phyloP scores from a whole-genome alignment of 176 grass and related monocot species.

The Dactylis glomerata region DNA sequence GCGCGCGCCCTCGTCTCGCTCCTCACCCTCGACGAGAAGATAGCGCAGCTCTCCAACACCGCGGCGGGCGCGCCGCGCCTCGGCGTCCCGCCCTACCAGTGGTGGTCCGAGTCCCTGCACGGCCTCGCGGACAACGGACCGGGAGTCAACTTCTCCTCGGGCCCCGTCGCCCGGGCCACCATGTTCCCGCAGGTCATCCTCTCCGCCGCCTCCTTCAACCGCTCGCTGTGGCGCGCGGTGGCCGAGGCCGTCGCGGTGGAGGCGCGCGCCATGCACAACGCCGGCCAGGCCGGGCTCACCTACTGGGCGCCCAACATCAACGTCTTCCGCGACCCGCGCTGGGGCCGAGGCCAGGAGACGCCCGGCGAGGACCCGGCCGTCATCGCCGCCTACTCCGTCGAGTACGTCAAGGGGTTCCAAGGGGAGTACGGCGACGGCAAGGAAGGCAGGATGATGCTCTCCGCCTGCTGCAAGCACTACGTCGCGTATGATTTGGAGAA shows the following conservation, averaged over 20 bases:
- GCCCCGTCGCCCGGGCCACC: slow-evolving; percentile 66
- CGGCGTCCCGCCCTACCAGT: slow-evolving; percentile 74
- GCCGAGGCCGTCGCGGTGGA: slow-evolving; percentile 64
- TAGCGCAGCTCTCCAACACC: slow-evolving; percentile 83
- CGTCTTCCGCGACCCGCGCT: slow-evolving; percentile 87
- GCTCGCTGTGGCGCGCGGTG: slow-evolving; percentile 65
- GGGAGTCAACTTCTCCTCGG: slow-evolving; percentile 65
- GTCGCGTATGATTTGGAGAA: slow-evolving; percentile 92
- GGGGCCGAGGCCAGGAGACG: slow-evolving; percentile 93
- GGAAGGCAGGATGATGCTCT: slow-evolving; percentile 61
- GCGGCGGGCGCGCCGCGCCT: slow-evolving; percentile 69
- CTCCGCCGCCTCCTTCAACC: slow-evolving; percentile 79
- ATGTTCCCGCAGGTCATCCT: slow-evolving; percentile 83
- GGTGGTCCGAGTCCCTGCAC: slow-evolving; percentile 99
- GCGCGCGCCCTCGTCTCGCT: slow-evolving; percentile 66
- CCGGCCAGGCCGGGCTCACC: slow-evolving; percentile 85
- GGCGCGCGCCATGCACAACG: slow-evolving; percentile 83
- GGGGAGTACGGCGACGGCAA: slow-evolving; percentile 43
- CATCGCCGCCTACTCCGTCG: slow-evolving; percentile 56
- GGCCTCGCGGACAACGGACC: slow-evolving; percentile 77
- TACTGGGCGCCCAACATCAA: slow-evolving; percentile 99
- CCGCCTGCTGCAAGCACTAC: slow-evolving; percentile 92
- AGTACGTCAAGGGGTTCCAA: slow-evolving; percentile 85
- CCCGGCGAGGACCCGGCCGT: slow-evolving; percentile 84
- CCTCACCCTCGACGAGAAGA: slow-evolving; percentile 90